Base-by-base conservation (phyloP, 768 basidiomycete species). In the Pholiota molesta region DNA sequence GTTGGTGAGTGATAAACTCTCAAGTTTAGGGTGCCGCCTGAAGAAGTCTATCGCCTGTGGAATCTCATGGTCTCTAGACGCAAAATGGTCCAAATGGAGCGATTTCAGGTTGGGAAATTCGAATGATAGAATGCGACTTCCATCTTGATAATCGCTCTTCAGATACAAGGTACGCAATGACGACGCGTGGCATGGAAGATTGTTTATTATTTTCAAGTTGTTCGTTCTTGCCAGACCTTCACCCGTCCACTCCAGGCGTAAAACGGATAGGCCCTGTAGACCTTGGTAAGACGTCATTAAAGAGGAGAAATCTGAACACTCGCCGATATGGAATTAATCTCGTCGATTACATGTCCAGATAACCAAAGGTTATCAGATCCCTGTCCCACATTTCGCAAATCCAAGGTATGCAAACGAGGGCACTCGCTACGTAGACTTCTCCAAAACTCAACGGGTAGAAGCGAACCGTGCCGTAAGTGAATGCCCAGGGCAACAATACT, bases 401-500 rank as follows among this genome's bases (percentile, higher is more conserved):
- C n/a, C 16, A 42, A 14, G 31, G 29, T 52, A n/a, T n/a, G n/a
- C n/a, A n/a, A n/a, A n/a, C n/a, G n/a, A n/a, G n/a, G n/a, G n/a
- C n/a, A n/a, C n/a, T n/a, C n/a, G n/a, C n/a, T n/a, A n/a, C n/a
- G n/a, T n/a, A n/a, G n/a, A n/a, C n/a, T n/a, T n/a, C n/a, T n/a
- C n/a, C n/a, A n/a, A n/a, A n/a, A n/a, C n/a, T n/a, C n/a, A n/a
- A n/a, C n/a, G n/a, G n/a, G n/a, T n/a, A n/a, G n/a, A n/a, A n/a
- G n/a, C n/a, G n/a, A 58, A 14, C 62, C 57, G 2, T 21, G 10
- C 14, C 45, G 29, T 8, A 62, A 44, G 7, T 39, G 23, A 21
- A 62, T 23, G n/a, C 40, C 42, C 13, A 62, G 42, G 11, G 52
- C 57, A 14, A 33, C 47, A 16, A 62, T 14, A 21, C 44, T 16